A percentile compares a stretch with the other conserved stretches of the same genome.
These are phyloP conservation scores for Phytomonas francai DNA, from an alignment of 208 protist species.

Conservation along the genomic window DNA sequence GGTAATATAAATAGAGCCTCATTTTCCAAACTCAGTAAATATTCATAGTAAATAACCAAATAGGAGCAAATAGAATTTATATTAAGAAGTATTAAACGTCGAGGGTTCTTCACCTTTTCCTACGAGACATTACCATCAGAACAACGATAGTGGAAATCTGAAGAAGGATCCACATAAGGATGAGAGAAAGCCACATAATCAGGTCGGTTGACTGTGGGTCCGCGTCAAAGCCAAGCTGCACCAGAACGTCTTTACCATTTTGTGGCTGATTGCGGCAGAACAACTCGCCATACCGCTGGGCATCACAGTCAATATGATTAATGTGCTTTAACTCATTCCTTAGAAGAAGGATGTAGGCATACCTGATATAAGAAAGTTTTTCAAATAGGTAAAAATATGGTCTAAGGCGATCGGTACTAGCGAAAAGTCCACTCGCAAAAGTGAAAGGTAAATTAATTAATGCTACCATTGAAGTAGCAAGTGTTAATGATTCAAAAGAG, in stretches of 20 bases:
- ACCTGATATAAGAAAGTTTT: slow-evolving; percentile 63
- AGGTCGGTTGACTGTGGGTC: slow-evolving; percentile 33
- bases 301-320: slow-evolving; percentile 41
- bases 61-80: background rate
- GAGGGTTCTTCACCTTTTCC: background rate
- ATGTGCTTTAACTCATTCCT: slow-evolving; percentile 62
- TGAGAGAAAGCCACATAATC: slow-evolving; percentile 63
- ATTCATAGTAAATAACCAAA: background rate
- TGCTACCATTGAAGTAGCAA: slow-evolving; percentile 40
- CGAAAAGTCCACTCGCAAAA: slow-evolving; percentile 56
- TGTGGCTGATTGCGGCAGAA: slow-evolving; percentile 42
- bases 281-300: slow-evolving; percentile 22
- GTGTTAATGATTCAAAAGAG: slow-evolving; percentile 19
- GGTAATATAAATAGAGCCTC: too few relatives aligned
- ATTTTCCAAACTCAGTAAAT: slow-evolving; percentile 3
- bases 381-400: slow-evolving; percentile 82
- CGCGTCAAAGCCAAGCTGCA: slow-evolving; percentile 38
- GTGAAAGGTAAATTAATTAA: slow-evolving; percentile 55
- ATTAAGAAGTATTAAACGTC: background rate
- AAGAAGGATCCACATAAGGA: slow-evolving; percentile 40
- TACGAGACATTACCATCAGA: slow-evolving; percentile 25
- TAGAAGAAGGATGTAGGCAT: slow-evolving; percentile 51
- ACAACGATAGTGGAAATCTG: slow-evolving; percentile 22
- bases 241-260: slow-evolving; percentile 42
- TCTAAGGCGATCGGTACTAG: slow-evolving; percentile 46